Evolutionary conservation across 1,284 basidiomycete species (phyloP), one percentile per base, ranked within the genome.

Genomic region (Irpex sp.): DNA sequence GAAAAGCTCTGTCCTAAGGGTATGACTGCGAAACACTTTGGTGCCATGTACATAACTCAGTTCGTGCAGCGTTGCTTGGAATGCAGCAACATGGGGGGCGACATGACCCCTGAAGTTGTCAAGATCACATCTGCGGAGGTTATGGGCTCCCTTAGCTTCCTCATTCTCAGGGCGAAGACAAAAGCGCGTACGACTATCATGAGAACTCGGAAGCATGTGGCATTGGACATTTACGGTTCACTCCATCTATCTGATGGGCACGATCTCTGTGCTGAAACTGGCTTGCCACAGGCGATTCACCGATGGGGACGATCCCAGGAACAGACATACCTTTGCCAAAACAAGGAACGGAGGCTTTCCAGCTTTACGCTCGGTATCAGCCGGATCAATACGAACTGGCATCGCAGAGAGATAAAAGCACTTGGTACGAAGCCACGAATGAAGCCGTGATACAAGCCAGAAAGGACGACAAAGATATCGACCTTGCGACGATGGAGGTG

Each of bases 91-190:
- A 56, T 60, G n/a, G 61, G 61, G 35, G 58, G 26, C 31, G 62
- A 63, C 21, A 49, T 53, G 33, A 58, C 63, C 37, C 31, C 60
- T 39, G 69, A 71, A 37, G 63, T 67, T 31, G 57, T 72, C 50
- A 67, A 68, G 63, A 65, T 56, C 51, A 60, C 39, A 2, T 63
- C 71, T 4, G 65, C 65, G 47, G 70, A 72, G 17, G 63, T 73
- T n/a, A 65, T 68, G 13, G 72, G 70, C 15, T 51, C 60, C 19
- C 50, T 75, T 36, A 69, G 67, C 55, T 73, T 74, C 62, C 61
- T 74, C 19, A 65, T 73, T 58, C 35, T 75, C 57, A 68, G 68
- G 17, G 73, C 74, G 21, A 73, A 73, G 67, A 70, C 71, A 35
- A 65, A 62, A 63, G 70, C 66, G 63, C 67, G 71, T 39, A 67